These are phyloP conservation scores for Cucurbita argyrosperma DNA, from an alignment of 306 rosid genomes.

Conservation along the genomic window DNA sequence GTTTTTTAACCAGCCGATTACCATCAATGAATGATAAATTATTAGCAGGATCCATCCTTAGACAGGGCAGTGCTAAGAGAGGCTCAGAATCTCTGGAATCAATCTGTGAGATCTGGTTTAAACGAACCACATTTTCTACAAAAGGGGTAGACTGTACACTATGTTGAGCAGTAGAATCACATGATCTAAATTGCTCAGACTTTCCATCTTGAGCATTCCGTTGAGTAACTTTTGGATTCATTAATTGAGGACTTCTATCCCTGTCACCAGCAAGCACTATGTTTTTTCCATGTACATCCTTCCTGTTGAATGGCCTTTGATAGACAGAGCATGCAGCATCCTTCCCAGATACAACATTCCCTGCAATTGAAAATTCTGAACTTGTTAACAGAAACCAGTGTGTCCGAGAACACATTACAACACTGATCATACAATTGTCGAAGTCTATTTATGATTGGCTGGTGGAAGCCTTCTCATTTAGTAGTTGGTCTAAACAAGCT, in stretches of 20 bases:
- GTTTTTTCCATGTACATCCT: constrained; percentile 26
- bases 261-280: constrained; percentile 24
- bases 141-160: constrained; percentile 20
- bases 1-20: constrained; percentile 27
- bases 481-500: no score
- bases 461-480: no score
- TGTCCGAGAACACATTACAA: neutral
- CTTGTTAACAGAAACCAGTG: neutral
- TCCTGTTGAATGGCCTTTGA: constrained; percentile 41
- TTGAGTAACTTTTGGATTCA: constrained; percentile 24
- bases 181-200: constrained; percentile 29
- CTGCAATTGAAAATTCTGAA: neutral
- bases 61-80: constrained; percentile 15
- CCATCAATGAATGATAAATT: constrained; percentile 44
- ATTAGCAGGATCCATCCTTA: constrained; percentile 28
- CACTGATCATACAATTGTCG: neutral
- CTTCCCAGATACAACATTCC: constrained; percentile 13
- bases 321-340: constrained; percentile 23
- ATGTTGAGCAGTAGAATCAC: constrained; percentile 30
- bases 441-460: no score
- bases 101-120: constrained; percentile 25
- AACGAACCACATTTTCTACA: constrained; percentile 31
- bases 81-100: constrained; percentile 26
- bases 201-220: constrained; percentile 24
- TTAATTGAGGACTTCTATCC: constrained; percentile 23